phyloP scores from a whole-genome alignment of 2,329 filamentous ascomycete genomes.

The Botrytis galanthina region DNA sequence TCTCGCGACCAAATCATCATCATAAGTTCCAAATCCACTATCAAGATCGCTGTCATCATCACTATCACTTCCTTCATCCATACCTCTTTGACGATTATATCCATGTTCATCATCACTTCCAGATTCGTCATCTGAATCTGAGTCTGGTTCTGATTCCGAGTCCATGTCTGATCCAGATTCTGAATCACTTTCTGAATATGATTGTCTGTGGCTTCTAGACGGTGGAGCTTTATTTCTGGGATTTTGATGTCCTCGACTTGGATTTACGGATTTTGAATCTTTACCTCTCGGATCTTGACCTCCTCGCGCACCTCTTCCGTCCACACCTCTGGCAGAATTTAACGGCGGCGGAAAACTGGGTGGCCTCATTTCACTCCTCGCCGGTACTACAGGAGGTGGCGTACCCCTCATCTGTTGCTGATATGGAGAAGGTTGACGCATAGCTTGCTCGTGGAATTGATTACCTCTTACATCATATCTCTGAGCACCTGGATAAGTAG shows the following conservation, averaged over 20 bases:
- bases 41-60: slow-evolving; percentile 16
- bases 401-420: background rate
- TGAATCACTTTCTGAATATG: background rate
- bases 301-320: background rate
- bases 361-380: background rate
- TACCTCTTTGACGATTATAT: background rate
- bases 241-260: background rate
- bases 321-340: background rate
- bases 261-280: background rate
- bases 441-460: background rate
- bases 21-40: slow-evolving; percentile 5
- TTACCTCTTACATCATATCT: slow-evolving; percentile 2
- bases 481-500: background rate
- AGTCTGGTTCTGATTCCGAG: background rate
- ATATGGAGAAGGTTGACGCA: background rate
- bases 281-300: background rate
- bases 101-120: background rate
- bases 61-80: background rate
- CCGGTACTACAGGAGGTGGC: background rate
- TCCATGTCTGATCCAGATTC: background rate
- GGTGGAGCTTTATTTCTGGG: background rate
- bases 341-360: background rate
- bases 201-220: background rate
- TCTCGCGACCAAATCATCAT: slow-evolving; percentile 1
- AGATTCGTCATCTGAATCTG: background rate